phyloP scores from a whole-genome alignment of 1,284 basidiomycete species.

The Boletus smithii region DNA sequence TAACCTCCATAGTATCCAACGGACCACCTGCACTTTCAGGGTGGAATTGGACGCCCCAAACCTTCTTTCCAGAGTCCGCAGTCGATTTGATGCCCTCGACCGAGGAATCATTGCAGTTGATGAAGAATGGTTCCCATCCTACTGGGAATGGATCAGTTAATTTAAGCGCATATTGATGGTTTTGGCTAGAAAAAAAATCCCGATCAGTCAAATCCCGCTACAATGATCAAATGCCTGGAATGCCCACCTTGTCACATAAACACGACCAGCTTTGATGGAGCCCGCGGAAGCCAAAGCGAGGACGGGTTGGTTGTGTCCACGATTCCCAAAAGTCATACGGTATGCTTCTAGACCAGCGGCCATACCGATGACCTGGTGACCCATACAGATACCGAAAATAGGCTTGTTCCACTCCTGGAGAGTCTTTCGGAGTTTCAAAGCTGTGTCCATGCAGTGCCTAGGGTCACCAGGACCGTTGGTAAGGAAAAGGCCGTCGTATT shows the following conservation, averaged over 20 bases:
- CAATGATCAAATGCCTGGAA: not conserved
- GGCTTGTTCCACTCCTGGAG: constrained; percentile 89
- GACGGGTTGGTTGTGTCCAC: constrained; percentile 99
- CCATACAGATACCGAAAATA: constrained; percentile 99
- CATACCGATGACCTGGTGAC: constrained; percentile 95
- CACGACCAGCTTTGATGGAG: constrained; percentile 90
- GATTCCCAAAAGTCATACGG: constrained; percentile 96
- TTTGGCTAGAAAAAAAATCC: constrained; percentile 57
- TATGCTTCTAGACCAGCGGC: constrained; percentile 96
- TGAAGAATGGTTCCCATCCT: constrained; percentile 97
- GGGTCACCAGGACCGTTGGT: constrained; percentile 98
- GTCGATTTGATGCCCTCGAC: constrained; percentile 98
- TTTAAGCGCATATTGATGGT: constrained; percentile 93
- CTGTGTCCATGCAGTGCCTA: constrained; percentile 84
- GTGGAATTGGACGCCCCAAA: constrained; percentile 98
- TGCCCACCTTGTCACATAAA: constrained; percentile 89
- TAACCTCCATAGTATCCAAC: constrained; percentile 87
- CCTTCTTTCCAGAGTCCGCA: constrained; percentile 75
- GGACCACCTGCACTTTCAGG: constrained; percentile 92
- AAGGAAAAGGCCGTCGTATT: constrained; percentile 94
- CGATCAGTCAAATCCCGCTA: constrained; percentile 9
- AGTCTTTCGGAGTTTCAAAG: constrained; percentile 75
- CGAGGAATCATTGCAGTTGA: constrained; percentile 96
- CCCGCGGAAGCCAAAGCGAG: constrained; percentile 88
- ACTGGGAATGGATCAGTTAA: constrained; percentile 90